phyloP scores from a whole-genome alignment of 2,329 filamentous ascomycete genomes.

The Paecilomyces variotii region DNA sequence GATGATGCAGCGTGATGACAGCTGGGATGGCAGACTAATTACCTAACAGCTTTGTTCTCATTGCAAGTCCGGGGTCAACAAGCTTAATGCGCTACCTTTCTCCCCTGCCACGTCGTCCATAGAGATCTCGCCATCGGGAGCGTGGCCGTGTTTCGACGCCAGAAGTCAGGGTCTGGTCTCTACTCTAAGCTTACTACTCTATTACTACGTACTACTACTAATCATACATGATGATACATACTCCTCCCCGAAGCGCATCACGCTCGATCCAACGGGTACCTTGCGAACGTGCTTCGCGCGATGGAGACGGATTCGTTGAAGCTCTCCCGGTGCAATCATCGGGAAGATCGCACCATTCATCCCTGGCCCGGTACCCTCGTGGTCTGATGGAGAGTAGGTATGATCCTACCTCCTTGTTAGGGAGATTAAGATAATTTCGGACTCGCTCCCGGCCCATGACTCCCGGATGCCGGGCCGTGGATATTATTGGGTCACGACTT shows the following conservation, averaged over 20 bases:
- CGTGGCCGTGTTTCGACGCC: background rate
- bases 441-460: background rate
- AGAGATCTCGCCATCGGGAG: background rate
- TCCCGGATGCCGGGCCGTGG: background rate
- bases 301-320: background rate
- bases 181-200: no score
- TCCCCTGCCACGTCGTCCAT: background rate
- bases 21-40: conserved; percentile 17
- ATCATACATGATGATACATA: no score
- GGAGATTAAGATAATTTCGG: background rate
- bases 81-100: background rate
- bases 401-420: background rate
- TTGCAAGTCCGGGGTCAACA: background rate
- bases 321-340: background rate
- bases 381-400: background rate
- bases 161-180: no score
- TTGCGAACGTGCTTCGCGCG: background rate
- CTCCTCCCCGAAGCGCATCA: background rate
- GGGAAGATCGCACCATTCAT: background rate
- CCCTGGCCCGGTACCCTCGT: background rate
- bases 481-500: background rate
- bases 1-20: conserved; percentile 1
- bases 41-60: conserved; percentile 23
- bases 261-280: background rate
- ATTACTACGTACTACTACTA: no score